phyloP scores from a whole-genome alignment of 768 basidiomycete genomes.

The Lactarius pseudohatsudake region DNA sequence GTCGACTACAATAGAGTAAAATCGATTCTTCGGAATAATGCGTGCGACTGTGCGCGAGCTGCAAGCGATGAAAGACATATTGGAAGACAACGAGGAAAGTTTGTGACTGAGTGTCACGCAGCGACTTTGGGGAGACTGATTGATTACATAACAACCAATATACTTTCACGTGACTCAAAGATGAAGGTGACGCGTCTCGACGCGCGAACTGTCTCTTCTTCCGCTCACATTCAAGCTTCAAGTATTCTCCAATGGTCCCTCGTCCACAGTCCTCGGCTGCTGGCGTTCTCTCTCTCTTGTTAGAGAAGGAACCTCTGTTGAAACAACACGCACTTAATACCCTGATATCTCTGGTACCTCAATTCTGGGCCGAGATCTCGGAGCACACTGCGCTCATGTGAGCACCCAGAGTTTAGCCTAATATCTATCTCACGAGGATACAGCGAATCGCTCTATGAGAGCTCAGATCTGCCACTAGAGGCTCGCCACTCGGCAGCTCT shows the following conservation, averaged over 20 bases:
- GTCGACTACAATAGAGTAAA: slow-evolving; percentile 41
- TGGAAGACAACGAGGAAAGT: slow-evolving; percentile 7
- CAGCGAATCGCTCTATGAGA: slow-evolving; percentile 91
- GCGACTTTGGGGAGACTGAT: slow-evolving; percentile 21
- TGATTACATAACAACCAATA: slow-evolving; percentile 6
- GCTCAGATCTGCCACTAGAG: slow-evolving; percentile 66
- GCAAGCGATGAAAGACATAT: slow-evolving; percentile 44
- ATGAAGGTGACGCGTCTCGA: slow-evolving; percentile 43
- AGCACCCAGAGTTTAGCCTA: slow-evolving; percentile 36
- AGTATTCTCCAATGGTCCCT: slow-evolving; percentile 51
- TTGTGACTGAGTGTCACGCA: not conserved
- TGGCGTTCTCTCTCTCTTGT: slow-evolving; percentile 87
- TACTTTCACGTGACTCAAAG: slow-evolving; percentile 13
- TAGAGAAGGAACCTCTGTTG: slow-evolving; percentile 83
- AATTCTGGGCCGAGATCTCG: slow-evolving; percentile 99
- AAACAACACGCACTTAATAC: slow-evolving; percentile 89
- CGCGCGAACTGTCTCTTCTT: not conserved
- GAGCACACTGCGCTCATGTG: slow-evolving; percentile 90
- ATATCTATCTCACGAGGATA: slow-evolving; percentile 9
- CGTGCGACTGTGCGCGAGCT: slow-evolving; percentile 51
- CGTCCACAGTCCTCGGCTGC: slow-evolving; percentile 79
- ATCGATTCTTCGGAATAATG: slow-evolving; percentile 39
- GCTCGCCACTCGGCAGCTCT: slow-evolving; percentile 84
- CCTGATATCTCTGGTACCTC: slow-evolving; percentile 80
- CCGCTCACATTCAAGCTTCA: not conserved